Evolutionary conservation across 768 basidiomycete genomes (phyloP).

Genomic region (Leccinum arenicola): DNA sequence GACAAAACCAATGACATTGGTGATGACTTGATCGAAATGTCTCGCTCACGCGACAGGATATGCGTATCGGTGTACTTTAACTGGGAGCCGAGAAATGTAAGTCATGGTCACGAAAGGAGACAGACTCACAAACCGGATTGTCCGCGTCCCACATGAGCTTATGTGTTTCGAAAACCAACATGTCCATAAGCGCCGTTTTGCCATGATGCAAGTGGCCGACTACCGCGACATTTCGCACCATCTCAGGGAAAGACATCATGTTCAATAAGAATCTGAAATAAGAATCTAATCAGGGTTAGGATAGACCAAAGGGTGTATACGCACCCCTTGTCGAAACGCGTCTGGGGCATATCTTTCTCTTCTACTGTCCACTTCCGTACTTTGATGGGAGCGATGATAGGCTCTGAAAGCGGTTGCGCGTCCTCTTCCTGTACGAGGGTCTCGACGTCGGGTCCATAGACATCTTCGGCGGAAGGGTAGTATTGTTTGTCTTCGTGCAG

Average conservation of each 20-base stretch:
- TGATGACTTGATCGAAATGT: constrained; percentile 94
- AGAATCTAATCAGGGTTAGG: constrained; percentile 9
- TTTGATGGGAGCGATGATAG: constrained; percentile 94
- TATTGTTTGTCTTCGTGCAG: constrained; percentile 99
- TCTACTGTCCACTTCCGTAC: constrained; percentile 92
- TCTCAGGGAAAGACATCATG: constrained; percentile 87
- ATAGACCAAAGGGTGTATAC: constrained; percentile 21
- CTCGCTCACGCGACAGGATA: constrained; percentile 79
- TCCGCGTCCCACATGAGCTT: constrained; percentile 93
- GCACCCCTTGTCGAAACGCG: constrained; percentile 96
- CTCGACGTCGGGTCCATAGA: constrained; percentile 93
- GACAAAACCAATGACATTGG: constrained; percentile 92
- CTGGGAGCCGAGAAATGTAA: constrained; percentile 41
- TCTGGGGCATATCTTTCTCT: constrained; percentile 94
- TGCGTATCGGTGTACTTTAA: constrained; percentile 96
- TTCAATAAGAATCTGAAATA: constrained; percentile 79
- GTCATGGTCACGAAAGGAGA: constrained; percentile 11
- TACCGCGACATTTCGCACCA: constrained; percentile 94
- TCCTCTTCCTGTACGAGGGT: constrained; percentile 98
- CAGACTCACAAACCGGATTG: constrained; percentile 58
- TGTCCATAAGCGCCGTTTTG: constrained; percentile 95
- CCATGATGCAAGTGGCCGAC: constrained; percentile 98
- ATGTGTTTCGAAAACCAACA: constrained; percentile 96
- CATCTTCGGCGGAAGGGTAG: constrained; percentile 88
- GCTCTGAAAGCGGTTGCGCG: constrained; percentile 90